Conservation (phyloP, 2,329 filamentous ascomycete genomes). For the Leptosphaerulina australis region DNA sequence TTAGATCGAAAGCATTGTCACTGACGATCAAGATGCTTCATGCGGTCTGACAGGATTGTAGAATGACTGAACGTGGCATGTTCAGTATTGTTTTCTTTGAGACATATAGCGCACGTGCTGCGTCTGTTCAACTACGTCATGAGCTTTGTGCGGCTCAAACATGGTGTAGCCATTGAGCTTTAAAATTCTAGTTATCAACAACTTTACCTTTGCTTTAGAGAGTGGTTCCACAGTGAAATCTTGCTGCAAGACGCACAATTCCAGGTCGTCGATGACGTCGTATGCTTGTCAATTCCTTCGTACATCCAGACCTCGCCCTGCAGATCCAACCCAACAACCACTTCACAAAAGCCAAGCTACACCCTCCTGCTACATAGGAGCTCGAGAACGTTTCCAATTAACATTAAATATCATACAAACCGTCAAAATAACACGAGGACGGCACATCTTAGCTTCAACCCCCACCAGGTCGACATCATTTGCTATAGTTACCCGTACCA, state of each 20-base stretch:
- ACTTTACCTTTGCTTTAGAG: neutral
- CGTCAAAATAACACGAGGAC: neutral
- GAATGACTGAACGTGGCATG: too few relatives aligned
- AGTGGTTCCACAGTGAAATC: neutral
- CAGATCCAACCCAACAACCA: constrained; percentile 14
- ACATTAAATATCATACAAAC: too few relatives aligned
- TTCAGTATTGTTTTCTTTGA: neutral
- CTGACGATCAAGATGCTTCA: neutral
- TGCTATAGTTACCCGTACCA: neutral
- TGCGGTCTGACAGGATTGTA: neutral
- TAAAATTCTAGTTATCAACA: neutral
- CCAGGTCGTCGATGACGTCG: constrained; percentile 34
- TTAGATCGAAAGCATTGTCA: neutral
- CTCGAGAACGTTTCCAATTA: too few relatives aligned
- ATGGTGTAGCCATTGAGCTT: neutral
- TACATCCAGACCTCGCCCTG: constrained; percentile 8
- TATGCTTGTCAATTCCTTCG: constrained; percentile 16
- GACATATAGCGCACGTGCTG: constrained; percentile 10
- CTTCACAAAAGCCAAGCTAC: constrained; percentile 7
- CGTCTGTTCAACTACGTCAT: constrained; percentile 17
- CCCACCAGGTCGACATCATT: neutral
- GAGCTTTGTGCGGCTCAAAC: neutral
- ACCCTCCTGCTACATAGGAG: neutral
- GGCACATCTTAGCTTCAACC: neutral
- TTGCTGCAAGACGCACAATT: constrained; percentile 5